Conservation (phyloP, 176 grass and related monocot genomes). For the Lolium perenne region DNA sequence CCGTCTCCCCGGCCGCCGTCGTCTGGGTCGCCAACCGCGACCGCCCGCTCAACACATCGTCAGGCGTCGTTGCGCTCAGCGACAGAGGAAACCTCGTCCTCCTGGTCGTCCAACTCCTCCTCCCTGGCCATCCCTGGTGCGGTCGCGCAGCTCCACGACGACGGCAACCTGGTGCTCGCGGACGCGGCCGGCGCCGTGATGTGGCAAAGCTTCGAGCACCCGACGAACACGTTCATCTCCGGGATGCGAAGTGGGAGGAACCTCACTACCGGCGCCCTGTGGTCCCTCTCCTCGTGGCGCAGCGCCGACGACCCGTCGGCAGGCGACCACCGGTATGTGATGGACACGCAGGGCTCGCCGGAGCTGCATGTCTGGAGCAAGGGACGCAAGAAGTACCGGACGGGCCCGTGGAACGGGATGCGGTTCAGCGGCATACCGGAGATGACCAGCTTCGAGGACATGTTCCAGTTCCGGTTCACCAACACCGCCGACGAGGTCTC, state of each 20-base stretch:
- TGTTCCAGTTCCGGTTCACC: conserved; percentile 51
- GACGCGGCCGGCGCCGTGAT: conserved; percentile 20
- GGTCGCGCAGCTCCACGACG: conserved; percentile 45
- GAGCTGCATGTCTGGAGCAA: conserved; percentile 42
- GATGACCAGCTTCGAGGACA: conserved; percentile 54
- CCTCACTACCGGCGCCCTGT: conserved; percentile 34
- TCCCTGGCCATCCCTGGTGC: not conserved
- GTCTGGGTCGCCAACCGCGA: conserved; percentile 80
- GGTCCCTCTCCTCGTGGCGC: conserved; percentile 62
- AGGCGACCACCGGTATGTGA: conserved; percentile 41
- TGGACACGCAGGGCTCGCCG: conserved; percentile 56
- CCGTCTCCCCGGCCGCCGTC: conserved; percentile 39
- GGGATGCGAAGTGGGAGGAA: conserved; percentile 37
- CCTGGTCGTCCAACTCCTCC: conserved; percentile 45
- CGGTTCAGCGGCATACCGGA: conserved; percentile 58
- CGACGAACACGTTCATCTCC: conserved; percentile 58
- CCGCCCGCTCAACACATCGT: conserved; percentile 38
- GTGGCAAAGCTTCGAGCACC: conserved; percentile 75
- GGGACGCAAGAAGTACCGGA: conserved; percentile 34
- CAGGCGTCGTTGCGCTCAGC: conserved; percentile 10
- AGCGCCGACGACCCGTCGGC: conserved; percentile 46
- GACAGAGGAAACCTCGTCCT: conserved; percentile 44
- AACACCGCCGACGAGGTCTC: conserved; percentile 33
- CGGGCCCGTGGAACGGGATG: conserved; percentile 60
- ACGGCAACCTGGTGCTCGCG: conserved; percentile 61